These are phyloP conservation scores for Larix kaempferi DNA, from an alignment of 75 land plant species.

Conservation along the genomic window DNA sequence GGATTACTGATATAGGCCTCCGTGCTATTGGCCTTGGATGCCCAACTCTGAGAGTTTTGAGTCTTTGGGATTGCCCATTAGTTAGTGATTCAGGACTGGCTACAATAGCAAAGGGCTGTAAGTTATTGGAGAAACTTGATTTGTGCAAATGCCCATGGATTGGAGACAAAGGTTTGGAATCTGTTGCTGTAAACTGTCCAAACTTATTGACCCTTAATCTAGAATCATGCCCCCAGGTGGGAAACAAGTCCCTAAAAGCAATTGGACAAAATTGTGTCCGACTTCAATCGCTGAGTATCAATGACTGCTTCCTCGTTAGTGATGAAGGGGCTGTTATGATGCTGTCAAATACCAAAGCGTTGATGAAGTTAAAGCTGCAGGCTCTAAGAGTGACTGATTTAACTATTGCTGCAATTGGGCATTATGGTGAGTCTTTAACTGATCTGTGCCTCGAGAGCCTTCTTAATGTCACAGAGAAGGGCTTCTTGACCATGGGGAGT, in stretches of 20 bases:
- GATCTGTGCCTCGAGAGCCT: slow-evolving; percentile 26
- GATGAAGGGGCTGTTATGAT: slow-evolving; percentile 26
- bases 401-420: slow-evolving; percentile 30
- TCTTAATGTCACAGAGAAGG: slow-evolving; percentile 19
- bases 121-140: slow-evolving; percentile 31
- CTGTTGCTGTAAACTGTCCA: slow-evolving; percentile 33
- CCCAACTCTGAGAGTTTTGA: slow-evolving; percentile 25
- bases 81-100: slow-evolving; percentile 28
- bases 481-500: slow-evolving; percentile 16
- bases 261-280: slow-evolving; percentile 19
- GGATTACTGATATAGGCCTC: slow-evolving; percentile 39
- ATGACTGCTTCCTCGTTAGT: slow-evolving; percentile 21
- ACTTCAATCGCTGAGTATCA: slow-evolving; percentile 24
- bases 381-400: slow-evolving; percentile 18
- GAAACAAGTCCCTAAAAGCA: slow-evolving; percentile 26
- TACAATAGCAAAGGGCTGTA: slow-evolving; percentile 42
- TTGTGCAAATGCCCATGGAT: slow-evolving; percentile 31
- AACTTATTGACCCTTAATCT: slow-evolving; percentile 25
- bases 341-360: slow-evolving; percentile 13
- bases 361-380: slow-evolving; percentile 37
- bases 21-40: slow-evolving; percentile 38
- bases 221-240: slow-evolving; percentile 29
- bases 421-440: slow-evolving; percentile 14
- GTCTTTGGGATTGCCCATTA: slow-evolving; percentile 42
- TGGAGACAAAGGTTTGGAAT: slow-evolving; percentile 33